Evolutionary conservation across 2,329 filamentous ascomycete genomes (phyloP), one percentile per base, ranked within the genome.

Genomic region (Cercospora citrullina): DNA sequence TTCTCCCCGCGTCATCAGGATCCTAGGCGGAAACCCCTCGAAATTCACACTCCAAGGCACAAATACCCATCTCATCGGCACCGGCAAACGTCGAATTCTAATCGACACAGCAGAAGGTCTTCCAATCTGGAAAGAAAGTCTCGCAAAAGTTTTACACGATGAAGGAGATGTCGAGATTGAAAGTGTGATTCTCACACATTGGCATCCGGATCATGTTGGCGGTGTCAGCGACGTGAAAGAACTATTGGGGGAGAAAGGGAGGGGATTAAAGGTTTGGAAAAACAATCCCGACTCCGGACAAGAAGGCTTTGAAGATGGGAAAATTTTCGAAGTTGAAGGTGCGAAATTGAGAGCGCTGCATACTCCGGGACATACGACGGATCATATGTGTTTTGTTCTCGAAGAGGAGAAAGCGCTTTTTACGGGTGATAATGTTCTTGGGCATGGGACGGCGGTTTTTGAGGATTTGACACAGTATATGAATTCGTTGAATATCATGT

Each of bases 31-130:
- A 8, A 99, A 99, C 80, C 94, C 95, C 12, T 88, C 91, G 77
- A 97, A 96, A 83, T 89, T 89, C 76, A 87, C 86, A 0, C 78
- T 89, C n/a, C 87, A 89, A 85, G 87, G 87, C 84, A 97, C 95
- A 73, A 99, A 99, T 79, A 99, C 95, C 36, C 99, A 99, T 79
- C 86, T 99, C 18, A 77, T 99, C 68, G 95, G 95, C 67, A 89
- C 86, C 6, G 94, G 94, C 3, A 78, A 82, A 5, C 80, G 82
- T 6, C 89, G 95, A 9, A 85, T 98, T 67, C 86, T 99, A 23
- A 88, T 99, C 75, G 95, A 99, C 80, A 97, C 94, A 0, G 95
- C 91, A 60, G 90, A 97, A 79, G 95, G 94, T 58, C 87, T 84
- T 67, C 87, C 89, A 2, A 84, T 86, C 36, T 99, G 94, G 94